Base-by-base conservation (phyloP, 768 basidiomycete species). In the Pulveroboletus frians region DNA sequence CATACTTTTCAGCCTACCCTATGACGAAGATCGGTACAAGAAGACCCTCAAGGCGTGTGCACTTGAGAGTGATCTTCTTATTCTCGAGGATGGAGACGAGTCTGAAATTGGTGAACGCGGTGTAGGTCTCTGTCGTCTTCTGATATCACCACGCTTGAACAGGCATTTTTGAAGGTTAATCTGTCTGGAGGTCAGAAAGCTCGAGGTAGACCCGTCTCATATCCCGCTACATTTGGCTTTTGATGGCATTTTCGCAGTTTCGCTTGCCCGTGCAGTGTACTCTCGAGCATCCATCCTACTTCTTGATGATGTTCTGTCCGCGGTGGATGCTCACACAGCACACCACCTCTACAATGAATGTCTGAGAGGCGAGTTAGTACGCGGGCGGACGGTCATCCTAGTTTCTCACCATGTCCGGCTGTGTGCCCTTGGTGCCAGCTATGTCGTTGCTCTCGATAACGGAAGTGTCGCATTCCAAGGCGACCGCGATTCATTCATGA, bases 351-450 rank as follows among this genome's bases (percentile, higher is more conserved):
- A 85, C 58, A 73, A 81, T 17, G 74, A 90, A 46, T 93, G 91
- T 58, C 72, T 98, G 18, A 74, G 77, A 54, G 92, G 94, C 8
- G 83, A 87, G 40, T 71, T 96, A 36, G 75, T 92, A 63, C 67
- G 71, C n/a, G 83, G 80, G 15, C 76, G 93, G 40, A 96, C 94
- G 1, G 71, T 95, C 42, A 75, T 97, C 39, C 75, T 98, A 20
- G 92, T 96, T 43, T 96, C 94, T 3, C 95, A 99, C 61, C 92
- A 95, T 61, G 88, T 96, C 30, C 88, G 92, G 60, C 76, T 98
- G 4, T 92, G 90, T 60, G 77, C 82, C 3, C 81, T 88, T 1
- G 85, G 80, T 27, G 91, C 94, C 2, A 72, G 69, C 21, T 93
- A 91, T 65, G 76, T 97, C 55, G 87, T 95, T 34, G 83, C 86